A percentile compares a stretch with the other conserved stretches of the same genome.
phyloP scores from a whole-genome alignment of 345 rosid species.

The Garcia nutans region DNA sequence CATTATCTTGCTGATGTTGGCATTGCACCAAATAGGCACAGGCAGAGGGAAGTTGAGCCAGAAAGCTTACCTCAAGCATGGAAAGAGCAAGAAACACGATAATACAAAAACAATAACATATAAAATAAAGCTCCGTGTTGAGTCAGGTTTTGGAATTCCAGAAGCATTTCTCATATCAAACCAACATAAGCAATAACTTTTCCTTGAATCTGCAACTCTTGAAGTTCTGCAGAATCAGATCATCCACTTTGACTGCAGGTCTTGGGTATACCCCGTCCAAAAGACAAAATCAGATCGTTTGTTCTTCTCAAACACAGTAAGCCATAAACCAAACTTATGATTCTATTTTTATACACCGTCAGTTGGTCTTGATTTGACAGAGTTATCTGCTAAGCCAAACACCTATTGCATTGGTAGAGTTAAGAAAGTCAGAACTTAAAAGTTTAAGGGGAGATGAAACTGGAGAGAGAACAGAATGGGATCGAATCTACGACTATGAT shows the following conservation, averaged over 20 bases:
- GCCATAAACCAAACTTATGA: background rate
- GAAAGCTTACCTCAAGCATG: conserved; percentile 36
- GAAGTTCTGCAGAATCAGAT: conserved; percentile 9
- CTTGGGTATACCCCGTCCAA: conserved; percentile 57
- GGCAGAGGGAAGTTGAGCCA: conserved; percentile 46
- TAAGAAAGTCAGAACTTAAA: conserved; percentile 47
- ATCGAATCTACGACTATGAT: conserved; percentile 56
- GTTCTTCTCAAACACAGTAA: conserved; percentile 54
- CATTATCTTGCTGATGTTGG: conserved; percentile 9
- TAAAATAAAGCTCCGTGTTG: conserved; percentile 34
- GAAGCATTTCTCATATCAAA: conserved; percentile 49
- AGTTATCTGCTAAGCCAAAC: conserved; percentile 50
- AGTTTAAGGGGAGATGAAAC: conserved; percentile 45
- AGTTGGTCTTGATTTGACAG: conserved; percentile 25
- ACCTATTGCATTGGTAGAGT: conserved; percentile 38
- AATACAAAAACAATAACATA: conserved; percentile 33
- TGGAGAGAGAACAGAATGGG: conserved; percentile 52
- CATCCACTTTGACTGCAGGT: conserved; percentile 49
- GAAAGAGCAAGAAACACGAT: conserved; percentile 33
- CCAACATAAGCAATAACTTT: conserved; percentile 45
- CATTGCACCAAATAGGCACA: conserved; percentile 28
- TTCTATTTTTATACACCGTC: background rate
- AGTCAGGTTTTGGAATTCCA: conserved; percentile 45
- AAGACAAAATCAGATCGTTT: conserved; percentile 37
- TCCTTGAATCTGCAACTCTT: conserved; percentile 47